Evolutionary conservation across 352 stramenopile genomes (phyloP), one percentile per base, ranked within the genome.

Genomic region (Phytophthora constricta): DNA sequence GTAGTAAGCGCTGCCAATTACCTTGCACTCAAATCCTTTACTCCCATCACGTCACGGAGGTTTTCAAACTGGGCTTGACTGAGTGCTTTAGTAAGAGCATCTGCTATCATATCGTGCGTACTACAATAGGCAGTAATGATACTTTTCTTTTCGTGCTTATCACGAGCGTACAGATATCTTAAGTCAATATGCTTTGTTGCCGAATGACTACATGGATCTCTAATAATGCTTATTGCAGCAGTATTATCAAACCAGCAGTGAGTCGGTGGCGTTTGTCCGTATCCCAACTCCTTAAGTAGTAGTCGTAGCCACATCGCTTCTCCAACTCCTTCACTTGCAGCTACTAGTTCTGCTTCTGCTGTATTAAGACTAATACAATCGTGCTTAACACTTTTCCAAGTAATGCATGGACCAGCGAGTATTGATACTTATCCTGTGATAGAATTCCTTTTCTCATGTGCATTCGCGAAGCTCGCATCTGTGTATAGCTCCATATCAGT

Each of bases 161-260:
- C 48, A 20, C 48, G 37, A 10, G 48, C 25, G 41, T 55, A 61
- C 16, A 61, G 23, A 13, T 17, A 20, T 20, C 20, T 52, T 17
- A 43, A 52, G 8, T 61, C 33, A 25, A 51, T 61, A n/a, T 61
- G 53, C 20, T 52, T 61, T 17, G 53, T 61, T 5, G 53, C 51
- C 5, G 37, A 10, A 39, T 61, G 53, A 37, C 41, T 61, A n/a
- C 41, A 9, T 25, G 3, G 53, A 39, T 25, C 52, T 22, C 20
- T 50, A 52, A 34, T 23, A 23, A 61, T 61, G 23, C 37, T 61
- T 27, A 61, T 61, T 7, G 41, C n/a, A 22, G 22, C 41, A 8
- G 4, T 61, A 20, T 61, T 61, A 42, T 51, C 53, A n/a, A 11
- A 61, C 53, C 53, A 61, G 19, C 37, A 61, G 3, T 28, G n/a